Evolutionary conservation across 192 early-diverging fungal genomes (phyloP).

Genomic region (Helicostylum pulchrum): DNA sequence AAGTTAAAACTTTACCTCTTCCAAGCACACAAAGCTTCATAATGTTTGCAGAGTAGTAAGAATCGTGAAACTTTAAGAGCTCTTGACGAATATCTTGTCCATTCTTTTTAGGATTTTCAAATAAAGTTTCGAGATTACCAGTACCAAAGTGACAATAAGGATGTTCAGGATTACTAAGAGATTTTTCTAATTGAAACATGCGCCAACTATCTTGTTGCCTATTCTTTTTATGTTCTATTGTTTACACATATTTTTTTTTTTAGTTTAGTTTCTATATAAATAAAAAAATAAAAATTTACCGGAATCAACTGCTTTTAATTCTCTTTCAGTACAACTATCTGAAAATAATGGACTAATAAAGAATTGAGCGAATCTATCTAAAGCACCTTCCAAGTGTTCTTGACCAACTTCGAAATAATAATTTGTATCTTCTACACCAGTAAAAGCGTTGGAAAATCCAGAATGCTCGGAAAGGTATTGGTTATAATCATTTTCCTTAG

Average conservation of each 20-base stretch:
- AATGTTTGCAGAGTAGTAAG: constrained; percentile 93
- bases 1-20: constrained; percentile 44
- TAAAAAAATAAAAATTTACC: constrained; percentile 31
- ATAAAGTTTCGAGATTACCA: constrained; percentile 84
- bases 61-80: constrained; percentile 82
- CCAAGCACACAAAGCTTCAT: constrained; percentile 92
- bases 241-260: not conserved
- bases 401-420: constrained; percentile 83
- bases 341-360: constrained; percentile 91
- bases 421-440: constrained; percentile 75
- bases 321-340: constrained; percentile 86
- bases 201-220: constrained; percentile 89
- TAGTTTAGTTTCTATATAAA: not conserved
- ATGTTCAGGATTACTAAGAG: constrained; percentile 70
- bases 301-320: constrained; percentile 92
- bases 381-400: constrained; percentile 51
- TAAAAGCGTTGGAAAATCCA: constrained; percentile 82
- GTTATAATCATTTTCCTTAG: constrained; percentile 78
- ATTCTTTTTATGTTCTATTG: constrained; percentile 88
- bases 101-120: constrained; percentile 54
- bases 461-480: constrained; percentile 71
- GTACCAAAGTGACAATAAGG: constrained; percentile 91
- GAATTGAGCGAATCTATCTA: constrained; percentile 83
- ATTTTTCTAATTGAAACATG: constrained; percentile 83
- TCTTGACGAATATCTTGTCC: constrained; percentile 82